Base-by-base conservation (phyloP, 1,284 basidiomycete genomes). In the Sporisorium scitamineum region DNA sequence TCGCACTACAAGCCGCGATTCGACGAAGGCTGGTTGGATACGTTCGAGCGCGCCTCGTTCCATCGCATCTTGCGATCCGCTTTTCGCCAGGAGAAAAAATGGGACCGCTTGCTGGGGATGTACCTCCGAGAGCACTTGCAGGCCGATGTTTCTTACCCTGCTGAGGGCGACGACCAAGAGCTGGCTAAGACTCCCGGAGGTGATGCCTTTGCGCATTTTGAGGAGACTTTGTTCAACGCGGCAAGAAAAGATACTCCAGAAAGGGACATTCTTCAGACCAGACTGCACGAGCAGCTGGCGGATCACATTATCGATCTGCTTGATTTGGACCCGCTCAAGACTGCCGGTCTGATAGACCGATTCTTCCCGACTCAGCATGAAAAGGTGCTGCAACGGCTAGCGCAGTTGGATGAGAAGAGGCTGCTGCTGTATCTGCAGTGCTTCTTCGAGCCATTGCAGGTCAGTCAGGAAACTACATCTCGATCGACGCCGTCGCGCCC, bases 1-100 rank as follows among this genome's bases (percentile, higher is more conserved):
- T 98, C 96, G 0, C 90, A 90, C 0, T 97, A 97, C 84, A 94
- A 90, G 39, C 94, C 95, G 0, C 90, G 91, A 63, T 91, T 95
- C 64, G 89, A 88, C 74, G 91, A 92, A 22, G 87, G 88, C 16
- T 89, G 96, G 71, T 86, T 93, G 31, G 84, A 85, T 10, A 86
- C 93, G 1, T 95, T 99, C 80, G 90, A 93, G 82, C 80, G 88
- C 18, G 95, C 96, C 1, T 90, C 92, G 0, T 99, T 99, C 87
- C 95, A 91, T 85, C 90, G 94, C 47, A 95, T 99, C 67, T 87
- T 99, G 24, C 90, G 94, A 32, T 88, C 90, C 0, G 92, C 92
- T 86, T 92, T 94, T 86, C 88, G 90, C 20, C 90, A 91, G 51
- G 93, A 94, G 60, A 88, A 87, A 45, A 89, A 90, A 68, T 99